Percentiles rank a stretch among this genome's conserved stretches.
These are phyloP conservation scores for Boletus semigastroideus DNA, from an alignment of 1,284 basidiomycete species.

Conservation along the genomic window DNA sequence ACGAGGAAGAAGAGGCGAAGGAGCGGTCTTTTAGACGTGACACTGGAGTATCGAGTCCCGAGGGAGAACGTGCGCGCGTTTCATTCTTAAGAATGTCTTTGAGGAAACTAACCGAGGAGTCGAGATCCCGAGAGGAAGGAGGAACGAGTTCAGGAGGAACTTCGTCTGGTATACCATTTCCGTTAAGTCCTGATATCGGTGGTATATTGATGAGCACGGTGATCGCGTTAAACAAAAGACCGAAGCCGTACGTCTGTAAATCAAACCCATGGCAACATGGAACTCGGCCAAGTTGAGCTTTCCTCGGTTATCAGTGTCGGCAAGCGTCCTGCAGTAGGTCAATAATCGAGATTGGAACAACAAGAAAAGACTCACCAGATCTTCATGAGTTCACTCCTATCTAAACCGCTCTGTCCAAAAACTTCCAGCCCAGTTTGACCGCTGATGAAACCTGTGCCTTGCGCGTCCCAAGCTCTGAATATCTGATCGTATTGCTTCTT, in stretches of 20 bases:
- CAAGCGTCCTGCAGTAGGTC: constrained; percentile 67
- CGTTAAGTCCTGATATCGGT: constrained; percentile 75
- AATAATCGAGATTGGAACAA: background rate
- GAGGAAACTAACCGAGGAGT: constrained; percentile 89
- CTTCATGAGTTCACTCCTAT: constrained; percentile 87
- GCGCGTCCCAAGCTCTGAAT: constrained; percentile 93
- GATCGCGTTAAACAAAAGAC: background rate
- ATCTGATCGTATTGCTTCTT: constrained; percentile 98
- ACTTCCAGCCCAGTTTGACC: constrained; percentile 89
- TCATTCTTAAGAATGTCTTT: constrained; percentile 91
- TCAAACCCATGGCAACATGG: constrained; percentile 98
- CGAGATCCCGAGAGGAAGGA: constrained; percentile 89
- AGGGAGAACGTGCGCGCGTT: constrained; percentile 59
- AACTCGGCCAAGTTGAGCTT: constrained; percentile 96
- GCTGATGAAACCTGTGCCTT: constrained; percentile 83
- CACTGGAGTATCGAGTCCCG: constrained; percentile 37
- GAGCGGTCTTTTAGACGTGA: constrained; percentile 72
- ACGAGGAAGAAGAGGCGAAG: constrained; percentile 56
- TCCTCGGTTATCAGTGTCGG: constrained; percentile 88
- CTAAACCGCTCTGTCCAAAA: constrained; percentile 91
- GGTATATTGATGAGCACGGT: background rate
- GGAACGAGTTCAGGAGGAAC: constrained; percentile 91
- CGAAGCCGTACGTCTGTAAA: constrained; percentile 81
- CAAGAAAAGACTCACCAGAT: constrained; percentile 71
- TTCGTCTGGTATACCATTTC: constrained; percentile 85